Conservation (phyloP, 2,329 filamentous ascomycete genomes). For the Rugonectria rugulosa region DNA sequence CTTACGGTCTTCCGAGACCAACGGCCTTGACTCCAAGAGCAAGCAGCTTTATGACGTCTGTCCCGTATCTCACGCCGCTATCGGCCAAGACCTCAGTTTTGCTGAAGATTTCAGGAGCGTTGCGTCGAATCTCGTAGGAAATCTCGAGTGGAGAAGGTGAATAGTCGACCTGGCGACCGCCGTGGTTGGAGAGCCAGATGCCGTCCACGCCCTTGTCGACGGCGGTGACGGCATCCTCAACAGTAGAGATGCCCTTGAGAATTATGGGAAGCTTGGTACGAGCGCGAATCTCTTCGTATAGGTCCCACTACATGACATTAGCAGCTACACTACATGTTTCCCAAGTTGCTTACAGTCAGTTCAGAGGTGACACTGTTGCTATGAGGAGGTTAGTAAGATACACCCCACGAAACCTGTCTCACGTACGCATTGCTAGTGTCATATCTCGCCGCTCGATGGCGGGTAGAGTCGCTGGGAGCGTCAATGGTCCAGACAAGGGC, state of each 20-base stretch:
- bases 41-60: constrained; percentile 16
- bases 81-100: constrained; percentile 10
- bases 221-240: background rate
- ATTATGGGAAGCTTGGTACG: constrained; percentile 10
- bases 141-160: constrained; percentile 8
- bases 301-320: constrained; percentile 30
- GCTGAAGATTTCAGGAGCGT: constrained; percentile 1
- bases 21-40: constrained; percentile 15
- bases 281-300: constrained; percentile 41
- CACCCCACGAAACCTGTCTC: too few species aligned
- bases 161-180: background rate
- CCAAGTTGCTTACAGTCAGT: constrained; percentile 22
- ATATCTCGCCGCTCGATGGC: constrained; percentile 37
- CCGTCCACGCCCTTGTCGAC: background rate
- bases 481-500: constrained; percentile 50
- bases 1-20: constrained; percentile 32
- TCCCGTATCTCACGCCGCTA: constrained; percentile 8
- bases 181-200: background rate
- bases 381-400: constrained; percentile 5
- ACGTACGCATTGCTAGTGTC: constrained; percentile 37
- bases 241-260: background rate
- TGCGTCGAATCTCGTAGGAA: constrained; percentile 1
- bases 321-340: background rate
- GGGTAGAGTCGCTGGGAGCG: constrained; percentile 31
- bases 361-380: constrained; percentile 34